phyloP scores from a whole-genome alignment of 2,329 filamentous ascomycete species.

The Fusarium sororula region DNA sequence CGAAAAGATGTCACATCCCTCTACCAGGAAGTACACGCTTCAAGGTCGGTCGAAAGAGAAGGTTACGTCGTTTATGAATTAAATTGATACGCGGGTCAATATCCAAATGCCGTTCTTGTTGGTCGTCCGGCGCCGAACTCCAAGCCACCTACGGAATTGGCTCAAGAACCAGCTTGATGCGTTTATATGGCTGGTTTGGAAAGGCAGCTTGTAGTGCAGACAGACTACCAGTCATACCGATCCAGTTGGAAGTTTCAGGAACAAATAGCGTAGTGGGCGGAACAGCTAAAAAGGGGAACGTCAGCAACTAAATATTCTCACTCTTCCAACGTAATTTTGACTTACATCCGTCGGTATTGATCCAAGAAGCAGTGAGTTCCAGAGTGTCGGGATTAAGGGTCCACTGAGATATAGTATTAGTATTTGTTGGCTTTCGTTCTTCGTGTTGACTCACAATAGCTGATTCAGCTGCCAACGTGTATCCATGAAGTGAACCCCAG shows the following conservation, averaged over 20 bases:
- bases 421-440: too few species aligned
- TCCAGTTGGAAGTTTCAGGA: neutral
- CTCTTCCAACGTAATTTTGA: neutral
- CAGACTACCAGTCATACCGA: neutral
- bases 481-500: neutral
- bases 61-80: too few species aligned
- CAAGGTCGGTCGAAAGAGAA: neutral
- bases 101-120: too few species aligned
- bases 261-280: neutral
- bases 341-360: neutral
- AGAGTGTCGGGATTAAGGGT: too few species aligned
- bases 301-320: neutral
- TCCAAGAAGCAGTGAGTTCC: neutral
- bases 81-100: rapidly evolving
- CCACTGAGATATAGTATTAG: neutral
- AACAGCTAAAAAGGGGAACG: neutral
- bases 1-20: neutral
- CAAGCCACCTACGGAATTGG: neutral
- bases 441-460: neutral
- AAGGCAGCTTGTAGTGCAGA: neutral
- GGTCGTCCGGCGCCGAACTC: too few species aligned
- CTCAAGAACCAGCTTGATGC: neutral
- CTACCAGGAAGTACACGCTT: neutral
- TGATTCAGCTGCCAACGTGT: neutral
- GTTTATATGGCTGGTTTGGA: neutral